A percentile compares a stretch with the other conserved stretches of the same genome.
phyloP scores from a whole-genome alignment of 2,329 filamentous ascomycete species.

The Seiridium cupressi region DNA sequence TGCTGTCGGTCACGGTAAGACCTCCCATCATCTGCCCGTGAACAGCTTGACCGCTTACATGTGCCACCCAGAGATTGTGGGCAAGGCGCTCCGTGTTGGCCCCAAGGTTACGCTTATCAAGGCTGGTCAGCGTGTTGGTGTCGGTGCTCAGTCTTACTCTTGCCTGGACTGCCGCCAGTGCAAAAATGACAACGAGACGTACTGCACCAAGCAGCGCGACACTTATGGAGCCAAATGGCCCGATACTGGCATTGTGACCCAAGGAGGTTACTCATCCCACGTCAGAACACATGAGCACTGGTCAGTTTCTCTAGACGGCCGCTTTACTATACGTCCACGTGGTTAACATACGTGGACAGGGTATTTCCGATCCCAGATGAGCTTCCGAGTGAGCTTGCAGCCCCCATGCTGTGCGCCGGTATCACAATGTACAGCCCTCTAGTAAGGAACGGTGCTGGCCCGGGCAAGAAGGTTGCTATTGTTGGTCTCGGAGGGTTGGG shows the following conservation, averaged over 20 bases:
- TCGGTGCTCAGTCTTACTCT: constrained; percentile 44
- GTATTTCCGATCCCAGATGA: constrained; percentile 35
- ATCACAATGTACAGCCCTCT: constrained; percentile 63
- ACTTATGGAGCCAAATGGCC: constrained; percentile 59
- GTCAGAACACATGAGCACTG: constrained; percentile 76
- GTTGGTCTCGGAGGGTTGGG: constrained; percentile 65
- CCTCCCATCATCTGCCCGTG: constrained; percentile 20
- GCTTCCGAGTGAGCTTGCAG: constrained; percentile 29
- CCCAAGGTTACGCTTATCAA: constrained; percentile 28
- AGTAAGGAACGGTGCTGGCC: constrained; percentile 56
- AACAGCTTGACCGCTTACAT: background rate
- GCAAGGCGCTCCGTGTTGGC: constrained; percentile 40
- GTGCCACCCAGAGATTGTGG: constrained; percentile 39
- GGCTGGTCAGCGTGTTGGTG: constrained; percentile 51
- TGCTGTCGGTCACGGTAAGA: constrained; percentile 47
- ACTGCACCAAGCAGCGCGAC: constrained; percentile 42
- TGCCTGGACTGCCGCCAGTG: constrained; percentile 31
- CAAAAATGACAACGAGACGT: constrained; percentile 18
- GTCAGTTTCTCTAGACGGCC: constrained; percentile 28
- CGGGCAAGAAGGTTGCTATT: constrained; percentile 63
- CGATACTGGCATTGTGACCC: constrained; percentile 60
- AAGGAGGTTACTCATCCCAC: constrained; percentile 62
- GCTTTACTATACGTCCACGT: background rate
- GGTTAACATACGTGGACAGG: constrained; percentile 6
- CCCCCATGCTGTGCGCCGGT: constrained; percentile 68